A percentile compares a stretch with the other conserved stretches of the same genome.
phyloP scores from a whole-genome alignment of 352 stramenopile genomes.

The Globisporangium orthogonon region DNA sequence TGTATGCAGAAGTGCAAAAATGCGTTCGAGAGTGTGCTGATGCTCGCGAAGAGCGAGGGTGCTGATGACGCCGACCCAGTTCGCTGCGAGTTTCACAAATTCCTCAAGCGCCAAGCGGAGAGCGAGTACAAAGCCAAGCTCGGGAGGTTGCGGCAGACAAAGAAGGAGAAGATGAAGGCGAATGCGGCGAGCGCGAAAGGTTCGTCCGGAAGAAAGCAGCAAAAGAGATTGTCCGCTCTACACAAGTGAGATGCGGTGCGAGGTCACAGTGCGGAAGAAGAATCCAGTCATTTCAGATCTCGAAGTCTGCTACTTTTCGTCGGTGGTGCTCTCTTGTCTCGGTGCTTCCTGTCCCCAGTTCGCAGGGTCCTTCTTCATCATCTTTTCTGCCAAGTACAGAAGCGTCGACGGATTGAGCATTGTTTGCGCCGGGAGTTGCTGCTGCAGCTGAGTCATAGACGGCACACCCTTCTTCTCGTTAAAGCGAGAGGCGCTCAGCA shows the following conservation, averaged over 20 bases:
- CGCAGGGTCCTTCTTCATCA: slow-evolving; percentile 35
- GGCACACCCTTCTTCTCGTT: slow-evolving; percentile 24
- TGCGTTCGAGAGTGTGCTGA: slow-evolving; percentile 33
- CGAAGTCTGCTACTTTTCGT: slow-evolving; percentile 25
- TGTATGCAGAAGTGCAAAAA: slow-evolving; percentile 45
- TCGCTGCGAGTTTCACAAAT: slow-evolving; percentile 31
- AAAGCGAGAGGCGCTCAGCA: slow-evolving; percentile 38
- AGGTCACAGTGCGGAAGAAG: background rate
- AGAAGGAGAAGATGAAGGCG: slow-evolving; percentile 19
- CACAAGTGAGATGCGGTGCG: background rate
- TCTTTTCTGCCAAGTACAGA: slow-evolving; percentile 43
- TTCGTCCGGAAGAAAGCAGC: background rate
- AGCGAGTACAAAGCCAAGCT: slow-evolving; percentile 55
- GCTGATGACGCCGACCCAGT: slow-evolving; percentile 3
- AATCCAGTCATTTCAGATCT: too few relatives aligned
- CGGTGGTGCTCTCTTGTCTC: slow-evolving; percentile 30
- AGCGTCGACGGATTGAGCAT: slow-evolving; percentile 55
- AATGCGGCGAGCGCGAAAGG: background rate
- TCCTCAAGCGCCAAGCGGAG: slow-evolving; percentile 34
- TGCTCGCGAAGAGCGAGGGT: slow-evolving; percentile 12
- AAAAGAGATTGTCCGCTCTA: background rate
- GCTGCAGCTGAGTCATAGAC: slow-evolving; percentile 9
- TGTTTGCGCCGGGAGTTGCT: slow-evolving; percentile 17
- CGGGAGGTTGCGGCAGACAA: slow-evolving; percentile 28
- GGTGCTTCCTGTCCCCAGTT: slow-evolving; percentile 12